A percentile compares a stretch with the other conserved stretches of the same genome.
Evolutionary conservation across 345 rosid genomes (phyloP).

Genomic region (Sisymbrium irio): DNA sequence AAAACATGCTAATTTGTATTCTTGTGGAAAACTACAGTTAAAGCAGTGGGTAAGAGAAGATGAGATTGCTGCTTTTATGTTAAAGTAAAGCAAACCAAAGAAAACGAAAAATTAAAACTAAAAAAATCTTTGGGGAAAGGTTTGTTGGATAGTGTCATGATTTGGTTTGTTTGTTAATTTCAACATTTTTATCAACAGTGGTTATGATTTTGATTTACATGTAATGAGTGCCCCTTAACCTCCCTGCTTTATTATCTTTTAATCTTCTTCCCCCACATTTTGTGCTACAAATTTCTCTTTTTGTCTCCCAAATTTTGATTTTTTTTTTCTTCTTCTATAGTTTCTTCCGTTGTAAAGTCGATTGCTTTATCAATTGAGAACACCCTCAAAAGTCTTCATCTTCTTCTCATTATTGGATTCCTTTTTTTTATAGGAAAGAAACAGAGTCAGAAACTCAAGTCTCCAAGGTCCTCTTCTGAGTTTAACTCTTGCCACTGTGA

Average conservation of each 20-base stretch:
- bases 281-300: conserved; percentile 27
- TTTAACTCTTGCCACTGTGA: conserved; percentile 46
- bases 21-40: conserved; percentile 30
- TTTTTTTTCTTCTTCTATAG: not conserved
- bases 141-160: conserved; percentile 45
- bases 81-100: conserved; percentile 2
- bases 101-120: not conserved
- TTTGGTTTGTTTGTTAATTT: conserved; percentile 41
- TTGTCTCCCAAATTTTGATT: conserved; percentile 18
- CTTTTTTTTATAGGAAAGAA: conserved; percentile 50
- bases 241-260: conserved; percentile 8
- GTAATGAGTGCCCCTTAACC: conserved; percentile 34
- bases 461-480: conserved; percentile 50
- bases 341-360: conserved; percentile 31
- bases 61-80: conserved; percentile 34
- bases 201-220: conserved; percentile 40
- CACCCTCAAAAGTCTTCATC: conserved; percentile 12
- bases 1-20: not conserved
- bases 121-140: conserved; percentile 24
- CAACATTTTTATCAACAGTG: conserved; percentile 14
- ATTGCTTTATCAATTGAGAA: conserved; percentile 20
- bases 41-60: conserved; percentile 32
- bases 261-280: conserved; percentile 22
- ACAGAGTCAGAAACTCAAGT: conserved; percentile 42
- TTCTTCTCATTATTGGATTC: conserved; percentile 22